Evolutionary conservation across 73 alveolate species (phyloP), one percentile per base, ranked within the genome.

Genomic region (Tetrahymena borealis): DNA sequence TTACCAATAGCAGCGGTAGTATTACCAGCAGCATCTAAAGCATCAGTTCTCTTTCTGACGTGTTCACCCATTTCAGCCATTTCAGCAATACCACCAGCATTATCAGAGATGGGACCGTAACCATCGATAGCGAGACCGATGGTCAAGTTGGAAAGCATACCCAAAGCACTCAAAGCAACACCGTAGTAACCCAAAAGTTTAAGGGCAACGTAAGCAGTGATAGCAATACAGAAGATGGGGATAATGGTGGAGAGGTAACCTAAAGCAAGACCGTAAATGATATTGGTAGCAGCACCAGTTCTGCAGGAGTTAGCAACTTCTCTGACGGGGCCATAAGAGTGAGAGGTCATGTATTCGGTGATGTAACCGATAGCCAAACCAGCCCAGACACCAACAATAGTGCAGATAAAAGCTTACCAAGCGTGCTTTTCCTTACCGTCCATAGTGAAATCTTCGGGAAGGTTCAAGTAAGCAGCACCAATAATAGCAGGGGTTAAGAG

Each of bases 71-170:
- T 96, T 90, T 95, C 98, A 35, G 98, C 91, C 99, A 98, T 98
- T 96, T 98, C 99, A 77, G 99, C 99, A 91, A 98, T 98, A 94
- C 99, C 99, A 28, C 99, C 99, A 78, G 99, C 99, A 94, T 98
- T 98, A 94, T 98, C 99, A 33, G 99, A 94, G 91, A 98, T 97
- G 38, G 99, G 99, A 90, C 99, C 99, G 95, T 96, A 97, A 24
- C 98, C 99, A 94, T 97, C 99, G 79, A 97, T 97, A 90, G 99
- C 97, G 90, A 98, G 96, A 38, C 99, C 99, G 79, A 98, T 94
- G 37, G 98, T 91, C 91, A 98, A 96, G 90, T 97, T 96, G 33
- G 98, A 96, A 39, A 98, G 98, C 99, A 98, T 98, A 43, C 99
- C 99, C 79, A 98, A 96, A 91, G 99, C 99, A 11, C 98, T 98